Percentiles rank a stretch among this genome's conserved stretches.
Conservation (phyloP, 306 rosid species). For the Acacia crassicarpa region DNA sequence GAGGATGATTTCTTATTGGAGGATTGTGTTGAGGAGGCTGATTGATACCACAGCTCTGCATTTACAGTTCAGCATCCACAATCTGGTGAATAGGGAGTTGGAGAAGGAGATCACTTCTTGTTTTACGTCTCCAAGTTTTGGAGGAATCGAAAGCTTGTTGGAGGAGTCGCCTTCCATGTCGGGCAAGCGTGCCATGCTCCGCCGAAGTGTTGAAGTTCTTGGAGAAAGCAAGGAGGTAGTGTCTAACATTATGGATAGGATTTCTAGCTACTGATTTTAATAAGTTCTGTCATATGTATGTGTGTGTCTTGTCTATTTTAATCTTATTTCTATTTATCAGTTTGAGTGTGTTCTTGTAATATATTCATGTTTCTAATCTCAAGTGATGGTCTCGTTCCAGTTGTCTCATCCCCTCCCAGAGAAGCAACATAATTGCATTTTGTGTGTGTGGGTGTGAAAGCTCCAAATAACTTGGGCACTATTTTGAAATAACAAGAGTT, state of each 20-base stretch:
- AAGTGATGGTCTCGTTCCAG: too few relatives aligned
- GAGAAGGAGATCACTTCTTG: constrained; percentile 41
- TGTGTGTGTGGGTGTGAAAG: too few relatives aligned
- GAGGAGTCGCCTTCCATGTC: constrained; percentile 52
- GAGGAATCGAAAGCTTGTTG: constrained; percentile 50
- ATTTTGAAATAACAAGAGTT: too few relatives aligned
- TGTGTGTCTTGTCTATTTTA: background rate
- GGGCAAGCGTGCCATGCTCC: constrained; percentile 40
- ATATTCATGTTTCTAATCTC: too few relatives aligned
- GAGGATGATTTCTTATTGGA: background rate
- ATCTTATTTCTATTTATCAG: background rate
- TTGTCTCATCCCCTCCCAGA: too few relatives aligned
- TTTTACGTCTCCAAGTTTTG: constrained; percentile 16
- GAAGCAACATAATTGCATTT: too few relatives aligned
- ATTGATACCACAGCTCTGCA: constrained; percentile 37
- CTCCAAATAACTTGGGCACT: too few relatives aligned
- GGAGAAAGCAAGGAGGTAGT: constrained; percentile 43
- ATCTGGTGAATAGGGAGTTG: constrained; percentile 41
- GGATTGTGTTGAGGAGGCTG: background rate
- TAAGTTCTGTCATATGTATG: background rate
- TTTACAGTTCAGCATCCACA: constrained; percentile 32
- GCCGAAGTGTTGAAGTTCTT: constrained; percentile 32
- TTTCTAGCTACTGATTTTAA: constrained; percentile 24
- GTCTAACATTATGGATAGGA: constrained; percentile 33
- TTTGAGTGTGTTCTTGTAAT: too few relatives aligned